These are phyloP conservation scores for Phyllosticta citriasiana DNA, from an alignment of 2,329 filamentous ascomycete species.

Conservation along the genomic window DNA sequence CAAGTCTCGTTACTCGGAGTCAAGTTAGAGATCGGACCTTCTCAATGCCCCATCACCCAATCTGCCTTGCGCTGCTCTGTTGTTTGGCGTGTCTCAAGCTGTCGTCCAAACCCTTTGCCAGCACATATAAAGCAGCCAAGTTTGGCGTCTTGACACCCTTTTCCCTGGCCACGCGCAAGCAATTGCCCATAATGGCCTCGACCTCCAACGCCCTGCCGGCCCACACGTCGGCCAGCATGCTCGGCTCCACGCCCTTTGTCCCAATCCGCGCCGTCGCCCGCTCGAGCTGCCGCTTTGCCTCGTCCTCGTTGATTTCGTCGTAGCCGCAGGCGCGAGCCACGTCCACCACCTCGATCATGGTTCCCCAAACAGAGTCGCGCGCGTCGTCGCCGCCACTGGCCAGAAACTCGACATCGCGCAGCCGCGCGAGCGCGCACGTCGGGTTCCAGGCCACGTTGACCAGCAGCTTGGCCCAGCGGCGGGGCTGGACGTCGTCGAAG, in stretches of 20 bases:
- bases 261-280: constrained; percentile 28
- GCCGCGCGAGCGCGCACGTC: constrained; percentile 46
- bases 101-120: constrained; percentile 34
- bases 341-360: constrained; percentile 37
- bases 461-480: constrained; percentile 52
- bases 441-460: constrained; percentile 55
- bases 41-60: neutral
- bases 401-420: constrained; percentile 45
- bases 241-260: constrained; percentile 35
- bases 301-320: constrained; percentile 24
- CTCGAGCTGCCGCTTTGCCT: constrained; percentile 29
- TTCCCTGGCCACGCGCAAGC: constrained; percentile 31
- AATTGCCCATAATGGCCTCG: constrained; percentile 42
- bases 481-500: constrained; percentile 45
- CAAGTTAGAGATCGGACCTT: neutral
- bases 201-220: constrained; percentile 36
- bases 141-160: constrained; percentile 32
- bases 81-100: constrained; percentile 14
- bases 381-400: neutral
- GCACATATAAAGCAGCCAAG: constrained; percentile 36
- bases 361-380: constrained; percentile 24
- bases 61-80: neutral
- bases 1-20: neutral
- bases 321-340: constrained; percentile 34
- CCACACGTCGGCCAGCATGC: constrained; percentile 41